Conservation (phyloP, 108 stramenopile species). For the Cylindrotheca closterium region DNA sequence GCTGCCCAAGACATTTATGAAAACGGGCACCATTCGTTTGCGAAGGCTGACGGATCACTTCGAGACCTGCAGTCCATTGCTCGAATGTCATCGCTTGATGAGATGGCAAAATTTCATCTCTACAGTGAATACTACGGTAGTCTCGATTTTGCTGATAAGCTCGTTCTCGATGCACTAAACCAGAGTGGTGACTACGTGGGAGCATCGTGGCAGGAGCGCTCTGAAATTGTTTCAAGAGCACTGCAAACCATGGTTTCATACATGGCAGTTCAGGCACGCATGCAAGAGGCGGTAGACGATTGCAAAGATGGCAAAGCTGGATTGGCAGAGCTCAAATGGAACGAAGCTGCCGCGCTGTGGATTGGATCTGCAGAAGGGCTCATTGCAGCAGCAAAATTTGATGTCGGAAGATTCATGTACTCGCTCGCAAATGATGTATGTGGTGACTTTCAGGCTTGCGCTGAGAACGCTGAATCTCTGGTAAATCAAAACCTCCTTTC, state of each 20-base stretch:
- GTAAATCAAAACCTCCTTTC: constrained; percentile 50
- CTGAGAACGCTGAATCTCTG: constrained; percentile 42
- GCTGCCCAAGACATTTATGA: constrained; percentile 58
- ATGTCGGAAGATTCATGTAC: constrained; percentile 55
- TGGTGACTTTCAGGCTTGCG: constrained; percentile 52
- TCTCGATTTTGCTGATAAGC: constrained; percentile 30
- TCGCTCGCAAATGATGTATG: constrained; percentile 74
- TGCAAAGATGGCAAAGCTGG: constrained; percentile 28
- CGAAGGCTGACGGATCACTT: constrained; percentile 8
- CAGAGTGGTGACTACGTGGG: constrained; percentile 22
- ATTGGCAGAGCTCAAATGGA: constrained; percentile 31
- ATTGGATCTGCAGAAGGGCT: constrained; percentile 70
- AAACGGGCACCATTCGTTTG: constrained; percentile 52
- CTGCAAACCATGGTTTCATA: constrained; percentile 57
- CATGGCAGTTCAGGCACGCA: constrained; percentile 36
- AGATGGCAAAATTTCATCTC: neutral
- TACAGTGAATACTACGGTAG: constrained; percentile 16
- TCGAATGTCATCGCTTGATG: constrained; percentile 1
- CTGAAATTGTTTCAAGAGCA: constrained; percentile 47
- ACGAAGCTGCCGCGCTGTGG: constrained; percentile 62
- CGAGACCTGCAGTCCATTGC: neutral
- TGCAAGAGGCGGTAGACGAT: constrained; percentile 33
- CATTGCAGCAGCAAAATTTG: constrained; percentile 36
- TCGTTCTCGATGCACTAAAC: constrained; percentile 34
- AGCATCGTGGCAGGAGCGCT: constrained; percentile 29